These are phyloP conservation scores for Halenospora varia DNA, from an alignment of 495 filamentous ascomycete genomes.

Conservation along the genomic window DNA sequence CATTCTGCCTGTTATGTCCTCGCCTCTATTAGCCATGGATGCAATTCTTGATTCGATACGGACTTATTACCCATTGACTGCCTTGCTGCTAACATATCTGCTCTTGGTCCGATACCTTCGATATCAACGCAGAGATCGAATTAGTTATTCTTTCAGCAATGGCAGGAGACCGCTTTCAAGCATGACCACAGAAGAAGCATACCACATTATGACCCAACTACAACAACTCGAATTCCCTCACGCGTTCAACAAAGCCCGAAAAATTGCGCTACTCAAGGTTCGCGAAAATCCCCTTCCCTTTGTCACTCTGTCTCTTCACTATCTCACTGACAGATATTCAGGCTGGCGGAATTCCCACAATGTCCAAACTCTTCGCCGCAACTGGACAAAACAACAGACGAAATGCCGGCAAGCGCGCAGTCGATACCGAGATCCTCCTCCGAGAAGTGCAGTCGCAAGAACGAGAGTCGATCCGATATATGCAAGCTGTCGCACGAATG, in stretches of 20 bases:
- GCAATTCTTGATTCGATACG: too few relatives aligned
- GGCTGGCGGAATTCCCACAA: conserved; percentile 35
- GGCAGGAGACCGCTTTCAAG: conserved; percentile 25
- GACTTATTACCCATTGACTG: not conserved
- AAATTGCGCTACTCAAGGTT: conserved; percentile 31
- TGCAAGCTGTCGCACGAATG: conserved; percentile 38
- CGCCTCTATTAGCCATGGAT: too few relatives aligned
- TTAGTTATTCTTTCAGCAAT: conserved; percentile 14
- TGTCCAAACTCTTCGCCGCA: conserved; percentile 33
- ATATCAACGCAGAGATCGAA: conserved; percentile 18
- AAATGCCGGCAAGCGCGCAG: conserved; percentile 29
- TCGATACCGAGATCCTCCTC: conserved; percentile 31
- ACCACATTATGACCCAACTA: conserved; percentile 26
- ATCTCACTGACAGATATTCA: conserved; percentile 7
- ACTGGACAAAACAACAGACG: conserved; percentile 32
- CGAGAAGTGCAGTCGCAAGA: conserved; percentile 28
- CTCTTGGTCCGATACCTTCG: conserved; percentile 16
- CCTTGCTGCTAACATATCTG: conserved; percentile 2
- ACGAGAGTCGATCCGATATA: conserved; percentile 29
- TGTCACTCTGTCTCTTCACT: not conserved
- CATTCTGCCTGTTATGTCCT: too few relatives aligned
- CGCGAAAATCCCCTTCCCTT: too few relatives aligned
- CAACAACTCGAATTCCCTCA: conserved; percentile 32
- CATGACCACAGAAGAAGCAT: conserved; percentile 33
- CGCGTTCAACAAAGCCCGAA: conserved; percentile 24